A percentile compares a stretch with the other conserved stretches of the same genome.
These are phyloP conservation scores for Geotrichum fermentans DNA, from an alignment of 1,139 yeast genomes.

Conservation along the genomic window DNA sequence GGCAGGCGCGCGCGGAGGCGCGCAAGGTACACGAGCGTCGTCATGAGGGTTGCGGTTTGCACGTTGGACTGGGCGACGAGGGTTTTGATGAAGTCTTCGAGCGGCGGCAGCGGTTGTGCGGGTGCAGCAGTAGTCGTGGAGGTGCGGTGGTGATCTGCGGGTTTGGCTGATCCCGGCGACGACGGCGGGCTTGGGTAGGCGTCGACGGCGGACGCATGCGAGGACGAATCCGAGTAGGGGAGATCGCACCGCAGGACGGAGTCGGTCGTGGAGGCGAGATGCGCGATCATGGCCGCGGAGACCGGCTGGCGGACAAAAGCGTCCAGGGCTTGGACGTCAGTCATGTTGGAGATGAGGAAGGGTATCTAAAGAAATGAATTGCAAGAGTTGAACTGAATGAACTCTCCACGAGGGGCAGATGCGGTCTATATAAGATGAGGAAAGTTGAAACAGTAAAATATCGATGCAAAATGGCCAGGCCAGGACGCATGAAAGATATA, in stretches of 20 bases:
- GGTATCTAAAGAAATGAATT: background rate
- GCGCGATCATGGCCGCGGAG: constrained; percentile 68
- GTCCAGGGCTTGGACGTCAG: constrained; percentile 61
- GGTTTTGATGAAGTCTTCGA: constrained; percentile 63
- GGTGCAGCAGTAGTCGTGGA: background rate
- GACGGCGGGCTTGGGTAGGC: constrained; percentile 8
- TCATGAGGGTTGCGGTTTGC: constrained; percentile 92
- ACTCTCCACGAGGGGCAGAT: background rate
- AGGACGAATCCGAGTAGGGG: constrained; percentile 25
- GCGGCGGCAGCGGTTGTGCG: constrained; percentile 37
- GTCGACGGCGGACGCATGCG: constrained; percentile 1
- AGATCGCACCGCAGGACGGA: constrained; percentile 61
- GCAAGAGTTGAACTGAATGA: too few species aligned
- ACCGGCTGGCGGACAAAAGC: constrained; percentile 75
- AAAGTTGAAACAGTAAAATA: background rate
- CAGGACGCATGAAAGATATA: background rate
- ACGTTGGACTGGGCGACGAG: constrained; percentile 80
- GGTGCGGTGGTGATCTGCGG: background rate
- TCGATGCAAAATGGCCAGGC: background rate
- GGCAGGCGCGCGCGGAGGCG: constrained; percentile 75
- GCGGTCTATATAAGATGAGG: background rate
- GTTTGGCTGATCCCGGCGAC: background rate
- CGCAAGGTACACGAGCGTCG: constrained; percentile 75
- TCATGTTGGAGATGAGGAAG: constrained; percentile 30
- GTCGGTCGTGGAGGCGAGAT: constrained; percentile 71